Evolutionary conservation across 1,139 yeast genomes (phyloP), one percentile per base, ranked within the genome.

Genomic region (Geotrichum aggregatum): DNA sequence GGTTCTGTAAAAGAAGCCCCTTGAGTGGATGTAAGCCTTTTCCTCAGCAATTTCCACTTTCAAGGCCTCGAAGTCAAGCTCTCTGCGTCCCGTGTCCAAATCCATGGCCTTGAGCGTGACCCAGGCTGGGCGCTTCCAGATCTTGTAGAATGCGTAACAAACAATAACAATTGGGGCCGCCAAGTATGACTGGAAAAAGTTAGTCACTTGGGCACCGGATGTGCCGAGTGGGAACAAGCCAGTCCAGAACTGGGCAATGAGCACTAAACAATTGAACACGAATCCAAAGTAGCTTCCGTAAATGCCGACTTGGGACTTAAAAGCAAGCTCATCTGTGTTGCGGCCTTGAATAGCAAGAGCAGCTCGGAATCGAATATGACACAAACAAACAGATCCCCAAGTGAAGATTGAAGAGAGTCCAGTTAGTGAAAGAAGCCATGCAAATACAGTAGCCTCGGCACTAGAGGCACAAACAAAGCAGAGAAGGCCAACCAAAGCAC

Each of bases 401-500:
- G 94, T 85, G 69, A 87, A 87, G 54, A 88, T 75, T 1, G 95
- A 83, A 42, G 94, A 84, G 59, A 87, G 78, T 55, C 95, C 94
- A 16, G 95, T 84, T 48, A 89, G 72, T 24, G 96, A 87, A 66
- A 87, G 73, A 64, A 88, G 73, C 96, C 96, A 88, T 60, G 73
- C 75, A 69, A 88, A 88, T n/a, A 87, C 87, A 31, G 73, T 76
- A 57, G 77, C 81, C 67, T 85, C 80, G 21, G 76, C 68, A 47
- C 84, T 78, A 36, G 94, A 87, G 35, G 88, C 88, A 41, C 63
- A 61, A 56, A 85, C 73, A 71, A 82, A 87, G 59, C 87, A 80
- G 52, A 87, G 74, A 38, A 85, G 73, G 39, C 94, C 96, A 64
- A 83, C 71, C 36, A 73, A 58, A 47, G 79, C 70, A 40, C 87